Evolutionary conservation across 2,329 filamentous ascomycete genomes (phyloP), one percentile per base, ranked within the genome.

Genomic region (Drechslerella dactyloides): DNA sequence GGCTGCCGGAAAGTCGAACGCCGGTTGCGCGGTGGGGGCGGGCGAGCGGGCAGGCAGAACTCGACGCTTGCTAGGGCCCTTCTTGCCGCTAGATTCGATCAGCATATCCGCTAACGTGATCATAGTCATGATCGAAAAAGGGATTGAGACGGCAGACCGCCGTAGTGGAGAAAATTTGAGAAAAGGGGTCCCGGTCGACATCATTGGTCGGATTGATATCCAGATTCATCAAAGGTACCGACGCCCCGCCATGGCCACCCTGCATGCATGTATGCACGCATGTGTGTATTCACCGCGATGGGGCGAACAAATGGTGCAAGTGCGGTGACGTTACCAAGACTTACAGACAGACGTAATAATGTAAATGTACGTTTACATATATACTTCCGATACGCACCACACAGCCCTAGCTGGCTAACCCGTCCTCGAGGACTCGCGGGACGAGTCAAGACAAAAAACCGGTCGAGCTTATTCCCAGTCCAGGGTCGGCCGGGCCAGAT

Each of bases 1-100:
- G 58, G n/a, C 35, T 55, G 37, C 51, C 42, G 48, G 55, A 56
- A 44, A 48, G 24, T 54, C 59, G 21, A 30, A 54, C 33, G 58
- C 33, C 52, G 24, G 33, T 50, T 37, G 42, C 17, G 30, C 23
- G 23, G 23, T 52, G 50, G 52, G n/a, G 24, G 51, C 44, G 44
- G 24, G 56, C 44, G n/a, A 17, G 51, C 44, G 44, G 24, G 56
- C 44, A 33, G 42, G 50, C 52, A 54, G 48, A 50, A 56, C 44
- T n/a, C 33, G 44, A 54, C 53, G 51, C 56, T 53, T 61, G 48
- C 24, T 46, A 15, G 50, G 21, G 44, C 46, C 27, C 57, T 62
- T 48, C 64, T 4, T 33, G 37, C 37, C 37, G 37, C 37, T 42
- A 13, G n/a, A 42, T n/a, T n/a, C n/a, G n/a, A n/a, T 42, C 37